Evolutionary conservation across 2,329 filamentous ascomycete genomes (phyloP), one percentile per base, ranked within the genome.

Genomic region (Botrytis cinerea): DNA sequence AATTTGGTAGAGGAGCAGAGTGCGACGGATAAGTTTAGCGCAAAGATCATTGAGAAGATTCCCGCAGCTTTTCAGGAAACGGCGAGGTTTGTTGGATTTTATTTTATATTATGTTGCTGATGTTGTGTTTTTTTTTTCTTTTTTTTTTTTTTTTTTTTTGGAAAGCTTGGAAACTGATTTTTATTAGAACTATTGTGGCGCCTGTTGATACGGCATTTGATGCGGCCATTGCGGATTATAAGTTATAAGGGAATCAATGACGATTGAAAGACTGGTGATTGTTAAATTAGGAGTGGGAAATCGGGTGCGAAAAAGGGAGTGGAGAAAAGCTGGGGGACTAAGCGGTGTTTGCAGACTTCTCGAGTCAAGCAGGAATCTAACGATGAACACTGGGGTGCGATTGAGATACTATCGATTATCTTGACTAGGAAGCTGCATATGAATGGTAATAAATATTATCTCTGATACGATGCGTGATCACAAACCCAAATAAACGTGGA

Each of bases 181-280:
- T 14, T 3, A 2, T 6, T 63, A 63, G 61, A 14, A 71, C 66
- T 0, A 64, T 87, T 60, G 79, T 83, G 4, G 79, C 80, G 46
- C 80, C 82, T 18, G 84, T 87, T 64, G 78, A 82, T 74, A 71
- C 73, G 54, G 93, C 91, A 91, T 94, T 35, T 81, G 80, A 0
- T 90, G 90, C 77, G 8, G 78, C 80, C 0, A 86, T 87, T 76
- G 77, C 43, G 46, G 28, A n/a, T 64, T 76, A 75, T 71, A 59
- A 70, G 22, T 61, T 57, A 9, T 57, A n/a, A 45, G 38, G 5
- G 16, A 62, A 25, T 45, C 8, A 22, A 32, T 22, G 18, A 32
- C 0, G n/a, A 9, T 6, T n/a, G 51, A 18, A 18, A 14, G 12
- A 18, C 18, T 54, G 1, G 14, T 54, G n/a, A 54, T 18, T 18